Evolutionary conservation across 805 yeast genomes (phyloP), one percentile per base, ranked within the genome.

Genomic region (Metschnikowia bowlesiae): DNA sequence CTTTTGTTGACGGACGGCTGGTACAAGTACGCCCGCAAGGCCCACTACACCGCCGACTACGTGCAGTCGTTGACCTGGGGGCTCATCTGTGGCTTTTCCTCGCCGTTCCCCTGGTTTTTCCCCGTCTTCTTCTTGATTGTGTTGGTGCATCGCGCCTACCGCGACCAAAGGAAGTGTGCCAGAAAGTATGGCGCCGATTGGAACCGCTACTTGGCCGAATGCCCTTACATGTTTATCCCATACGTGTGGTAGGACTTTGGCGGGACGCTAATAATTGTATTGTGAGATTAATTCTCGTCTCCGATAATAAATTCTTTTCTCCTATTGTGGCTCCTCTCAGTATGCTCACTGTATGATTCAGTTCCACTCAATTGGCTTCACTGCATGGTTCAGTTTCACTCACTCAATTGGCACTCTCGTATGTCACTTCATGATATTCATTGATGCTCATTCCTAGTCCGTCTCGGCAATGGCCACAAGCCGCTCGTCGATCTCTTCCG

Each of bases 31-130:
- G 98, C 97, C 13, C 85, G 98, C 74, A 94, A 94, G 72, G 83
- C 85, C 55, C 95, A 91, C 71, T 94, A 94, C 77, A 90, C 97
- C 35, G 97, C 96, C 22, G 99, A 94, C 68, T 89, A 84, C 79
- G 74, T 80, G 44, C 97, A 90, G 74, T 80, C 95, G 45, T 74
- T 88, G 60, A 79, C 94, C 42, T 94, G 99, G 99, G 96, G 92
- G 5, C 76, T 94, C 53, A 79, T 84, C 54, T 89, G 97, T 69
- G 99, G 99, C 0, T 83, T 85, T 68, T 76, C 75, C 32, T 87
- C 96, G 2, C 87, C 91, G 45, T 82, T 92, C 75, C 96, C 97
- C 40, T 94, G 96, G 92, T 94, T 94, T 71, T 92, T 86, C 83
- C 97, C 99, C 4, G 73, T 76, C 22, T 94, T 94, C 75, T 94